A percentile compares a stretch with the other conserved stretches of the same genome.
Evolutionary conservation across 2,329 filamentous ascomycete species (phyloP).

Genomic region (Fusarium anguioides): DNA sequence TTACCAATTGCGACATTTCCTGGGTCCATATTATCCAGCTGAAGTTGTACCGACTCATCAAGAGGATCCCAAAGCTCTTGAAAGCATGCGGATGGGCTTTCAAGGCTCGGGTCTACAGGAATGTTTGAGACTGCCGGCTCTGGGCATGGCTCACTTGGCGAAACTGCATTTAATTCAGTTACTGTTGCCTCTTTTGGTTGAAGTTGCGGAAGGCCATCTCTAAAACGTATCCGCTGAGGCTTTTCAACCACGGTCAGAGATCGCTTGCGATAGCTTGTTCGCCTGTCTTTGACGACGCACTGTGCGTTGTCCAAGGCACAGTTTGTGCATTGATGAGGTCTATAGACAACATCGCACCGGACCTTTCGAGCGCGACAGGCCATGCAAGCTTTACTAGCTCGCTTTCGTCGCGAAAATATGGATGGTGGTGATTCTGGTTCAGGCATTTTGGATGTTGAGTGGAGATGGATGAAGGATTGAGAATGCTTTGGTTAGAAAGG

Average conservation of each 20-base stretch:
- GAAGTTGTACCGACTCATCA: not conserved
- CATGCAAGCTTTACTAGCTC: slow-evolving; percentile 24
- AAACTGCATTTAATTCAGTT: not conserved
- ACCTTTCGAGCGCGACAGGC: slow-evolving; percentile 24
- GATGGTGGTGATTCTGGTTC: not conserved
- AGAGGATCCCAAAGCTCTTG: not conserved
- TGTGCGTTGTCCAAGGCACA: slow-evolving; percentile 21
- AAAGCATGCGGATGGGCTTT: not conserved
- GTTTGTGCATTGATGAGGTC: slow-evolving; percentile 21
- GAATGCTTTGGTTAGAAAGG: too few species aligned
- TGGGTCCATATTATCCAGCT: not conserved
- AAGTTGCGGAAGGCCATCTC: not conserved
- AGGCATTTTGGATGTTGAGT: not conserved
- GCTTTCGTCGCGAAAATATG: not conserved
- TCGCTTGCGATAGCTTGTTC: slow-evolving; percentile 13
- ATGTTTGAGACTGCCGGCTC: not conserved
- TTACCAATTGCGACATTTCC: not conserved
- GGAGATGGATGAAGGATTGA: too few species aligned
- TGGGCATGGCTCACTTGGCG: not conserved
- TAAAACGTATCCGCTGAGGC: not conserved
- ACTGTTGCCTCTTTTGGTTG: not conserved
- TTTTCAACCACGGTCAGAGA: not conserved
- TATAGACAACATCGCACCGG: slow-evolving; percentile 25
- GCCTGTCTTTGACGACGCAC: slow-evolving; percentile 21
- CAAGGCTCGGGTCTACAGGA: not conserved